Evolutionary conservation across 2,329 filamentous ascomycete species (phyloP), one percentile per base, ranked within the genome.

Genomic region (Verticillium dahliae): DNA sequence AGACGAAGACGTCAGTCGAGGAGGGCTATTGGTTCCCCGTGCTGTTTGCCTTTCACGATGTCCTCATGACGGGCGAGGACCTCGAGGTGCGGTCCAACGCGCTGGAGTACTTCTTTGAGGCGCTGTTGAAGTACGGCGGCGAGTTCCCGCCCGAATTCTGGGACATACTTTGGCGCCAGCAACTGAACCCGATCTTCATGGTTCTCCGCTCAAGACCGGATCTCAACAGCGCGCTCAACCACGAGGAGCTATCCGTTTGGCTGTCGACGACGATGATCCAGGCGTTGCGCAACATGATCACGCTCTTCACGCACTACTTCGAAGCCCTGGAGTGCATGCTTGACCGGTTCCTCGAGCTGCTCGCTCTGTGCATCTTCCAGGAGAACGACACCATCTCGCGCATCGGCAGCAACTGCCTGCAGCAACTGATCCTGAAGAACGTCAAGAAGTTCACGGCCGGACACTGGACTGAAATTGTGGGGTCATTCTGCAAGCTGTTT

Each of bases 191-290:
- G 1, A 99, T 99, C 67, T 99, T 99, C 78, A 93, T 98, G 84
- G 96, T 99, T 2, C 78, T 99, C 54, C 92, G 96, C 67, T 97
- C 95, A 18, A 92, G 95, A 66, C 96, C 94, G 0, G 95, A 99
- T 73, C 96, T 98, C 90, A 89, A 89, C 33, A 97, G 97, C 71
- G 93, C 94, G 14, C 85, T 94, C 39, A 98, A 94, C 70, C 93
- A 97, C 69, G 96, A 99, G 75, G 95, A 99, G 72, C 82, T 98
- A 22, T 98, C 95, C 0, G 95, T 99, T 2, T 99, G 95, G 95
- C 82, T 99, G 31, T 98, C 95, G 0, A 99, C 95, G 0, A 99
- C 95, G 9, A 97, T 99, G 91, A 99, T 99, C 50, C 95, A 99
- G 74, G 95, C 95, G 1, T 80, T 99, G 61, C 89, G 95, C 62